These are phyloP conservation scores for Patellaria atrata DNA, from an alignment of 495 filamentous ascomycete species.

Conservation along the genomic window DNA sequence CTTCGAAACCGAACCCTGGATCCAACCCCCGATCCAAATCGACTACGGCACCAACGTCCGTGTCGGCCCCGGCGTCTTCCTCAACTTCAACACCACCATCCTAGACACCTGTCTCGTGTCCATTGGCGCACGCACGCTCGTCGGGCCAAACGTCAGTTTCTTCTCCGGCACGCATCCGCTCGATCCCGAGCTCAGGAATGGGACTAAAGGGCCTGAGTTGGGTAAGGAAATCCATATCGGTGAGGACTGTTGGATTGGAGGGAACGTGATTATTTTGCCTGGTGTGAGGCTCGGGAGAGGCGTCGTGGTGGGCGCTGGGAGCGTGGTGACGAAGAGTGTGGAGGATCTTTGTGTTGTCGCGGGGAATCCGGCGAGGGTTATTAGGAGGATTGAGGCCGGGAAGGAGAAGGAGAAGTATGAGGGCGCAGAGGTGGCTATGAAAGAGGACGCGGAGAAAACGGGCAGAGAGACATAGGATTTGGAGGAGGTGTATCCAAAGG, in stretches of 20 bases:
- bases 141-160: slow-evolving; percentile 67
- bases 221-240: slow-evolving; percentile 65
- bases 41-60: slow-evolving; percentile 68
- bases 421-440: slow-evolving; percentile 14
- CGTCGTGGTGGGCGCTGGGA: slow-evolving; percentile 66
- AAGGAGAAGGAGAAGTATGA: slow-evolving; percentile 7
- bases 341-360: slow-evolving; percentile 24
- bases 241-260: slow-evolving; percentile 84
- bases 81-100: slow-evolving; percentile 64
- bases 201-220: slow-evolving; percentile 56
- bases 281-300: slow-evolving; percentile 75
- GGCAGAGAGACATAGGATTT: slow-evolving; percentile 1
- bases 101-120: slow-evolving; percentile 66
- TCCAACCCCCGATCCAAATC: slow-evolving; percentile 54
- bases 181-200: slow-evolving; percentile 58
- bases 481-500: not conserved
- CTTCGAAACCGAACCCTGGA: slow-evolving; percentile 46
- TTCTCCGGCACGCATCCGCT: slow-evolving; percentile 63
- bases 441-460: slow-evolving; percentile 7
- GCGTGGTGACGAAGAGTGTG: slow-evolving; percentile 63
- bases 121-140: slow-evolving; percentile 63
- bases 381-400: slow-evolving; percentile 18
- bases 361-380: slow-evolving; percentile 26
- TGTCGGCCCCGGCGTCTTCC: slow-evolving; percentile 51
- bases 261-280: slow-evolving; percentile 56